Base-by-base conservation (phyloP, 805 yeast species). In the Teunomyces kruisii region DNA sequence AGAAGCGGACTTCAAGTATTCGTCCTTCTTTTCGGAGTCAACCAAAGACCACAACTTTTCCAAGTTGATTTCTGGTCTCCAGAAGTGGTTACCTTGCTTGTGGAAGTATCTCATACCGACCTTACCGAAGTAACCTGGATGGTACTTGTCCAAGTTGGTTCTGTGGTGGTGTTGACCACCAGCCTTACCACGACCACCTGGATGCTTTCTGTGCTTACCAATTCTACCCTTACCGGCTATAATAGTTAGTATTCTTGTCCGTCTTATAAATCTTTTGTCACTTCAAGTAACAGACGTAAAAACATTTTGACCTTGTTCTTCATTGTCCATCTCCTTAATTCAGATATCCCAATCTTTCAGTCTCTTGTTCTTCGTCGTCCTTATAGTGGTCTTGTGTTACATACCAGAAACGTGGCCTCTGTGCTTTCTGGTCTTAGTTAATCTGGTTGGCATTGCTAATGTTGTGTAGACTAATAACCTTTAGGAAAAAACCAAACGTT, bases 101-200 rank as follows among this genome's bases (percentile, higher is more conserved):
- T 89, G 97, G 96, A 85, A 92, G 86, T 87, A 86, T 87, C 99
- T 89, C 97, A 92, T 92, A 91, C 99, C 99, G 75, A 94, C 98
- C 83, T 94, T 95, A 88, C 99, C 99, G 81, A 94, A 94, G 92
- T 94, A 94, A 90, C 99, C 99, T 71, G 99, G 99, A 79, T 94
- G 99, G 96, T 88, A 94, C 80, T 92, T 94, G 79, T 94, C 99
- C 82, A 94, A 79, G 84, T 94, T 94, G 77, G 94, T 91, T 85
- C 99, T 89, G 97, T 94, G 99, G 81, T 94, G 99, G 80, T 92
- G 98, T 81, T 83, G 92, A 89, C 99, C 99, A 92, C 99, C 99
- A 75, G 99, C 99, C 91, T 80, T 92, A 94, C 99, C 99, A 81
- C 98, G 91, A 82, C 99, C 99, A 94, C 99, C 99, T 62, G 99